phyloP scores from a whole-genome alignment of 2,329 filamentous ascomycete species.

The Chrysosporium queenslandicum region DNA sequence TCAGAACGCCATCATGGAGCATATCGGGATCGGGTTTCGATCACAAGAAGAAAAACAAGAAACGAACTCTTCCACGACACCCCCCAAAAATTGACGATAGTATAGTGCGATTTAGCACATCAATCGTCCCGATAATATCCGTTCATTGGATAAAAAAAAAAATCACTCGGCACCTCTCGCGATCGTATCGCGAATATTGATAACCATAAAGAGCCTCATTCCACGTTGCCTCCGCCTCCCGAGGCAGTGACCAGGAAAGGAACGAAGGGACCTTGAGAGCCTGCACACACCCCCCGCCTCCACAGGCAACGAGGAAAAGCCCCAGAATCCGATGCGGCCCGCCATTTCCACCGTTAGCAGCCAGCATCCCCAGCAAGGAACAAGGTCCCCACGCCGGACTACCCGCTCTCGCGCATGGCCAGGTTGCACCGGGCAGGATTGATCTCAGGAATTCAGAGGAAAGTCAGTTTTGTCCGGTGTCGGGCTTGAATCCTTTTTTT shows the following conservation, averaged over 20 bases:
- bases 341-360: neutral
- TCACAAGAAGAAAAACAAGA: neutral
- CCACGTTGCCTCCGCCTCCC: neutral
- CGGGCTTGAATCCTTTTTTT: neutral
- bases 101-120: neutral
- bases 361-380: neutral
- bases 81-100: neutral
- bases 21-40: neutral
- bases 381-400: neutral
- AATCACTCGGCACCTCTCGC: neutral
- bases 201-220: neutral
- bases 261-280: constrained; percentile 2
- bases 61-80: neutral
- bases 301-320: neutral
- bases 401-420: neutral
- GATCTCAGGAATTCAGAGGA: too few relatives aligned
- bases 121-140: neutral
- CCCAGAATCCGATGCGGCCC: neutral
- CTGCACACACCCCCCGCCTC: neutral
- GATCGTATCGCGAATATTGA: neutral
- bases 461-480: neutral
- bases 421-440: neutral
- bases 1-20: neutral
- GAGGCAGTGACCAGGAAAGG: neutral
- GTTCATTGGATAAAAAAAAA: neutral